Evolutionary conservation across 805 yeast species (phyloP).

Genomic region (Brettanomyces nanus): DNA sequence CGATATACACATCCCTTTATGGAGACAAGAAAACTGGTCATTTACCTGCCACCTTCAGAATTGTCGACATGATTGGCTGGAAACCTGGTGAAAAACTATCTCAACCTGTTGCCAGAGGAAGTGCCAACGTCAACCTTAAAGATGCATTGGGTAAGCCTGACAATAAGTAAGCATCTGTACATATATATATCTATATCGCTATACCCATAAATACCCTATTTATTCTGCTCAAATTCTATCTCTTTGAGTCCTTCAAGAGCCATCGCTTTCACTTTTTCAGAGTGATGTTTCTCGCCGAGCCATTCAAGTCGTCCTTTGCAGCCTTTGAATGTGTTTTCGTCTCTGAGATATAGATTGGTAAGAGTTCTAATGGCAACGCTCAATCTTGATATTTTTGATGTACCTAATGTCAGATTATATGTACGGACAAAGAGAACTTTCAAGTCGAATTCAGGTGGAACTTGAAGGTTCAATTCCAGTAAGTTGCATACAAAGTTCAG

Average conservation of each 20-base stretch:
- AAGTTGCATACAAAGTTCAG: conserved; percentile 27
- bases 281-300: conserved; percentile 19
- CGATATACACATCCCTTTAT: conserved; percentile 64
- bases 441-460: conserved; percentile 26
- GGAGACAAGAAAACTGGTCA: conserved; percentile 45
- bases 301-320: conserved; percentile 16
- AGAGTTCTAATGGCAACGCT: conserved; percentile 35
- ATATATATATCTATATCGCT: background rate
- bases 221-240: conserved; percentile 8
- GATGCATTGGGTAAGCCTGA: conserved; percentile 38
- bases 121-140: conserved; percentile 60
- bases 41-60: conserved; percentile 73
- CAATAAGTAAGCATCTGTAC: background rate
- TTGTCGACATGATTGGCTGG: conserved; percentile 87
- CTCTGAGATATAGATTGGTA: conserved; percentile 26
- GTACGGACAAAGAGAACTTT: conserved; percentile 36
- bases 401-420: conserved; percentile 50
- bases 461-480: conserved; percentile 29
- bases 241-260: conserved; percentile 19
- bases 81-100: conserved; percentile 65
- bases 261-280: conserved; percentile 9
- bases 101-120: conserved; percentile 63
- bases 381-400: conserved; percentile 31
- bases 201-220: background rate
- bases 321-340: conserved; percentile 9